These are phyloP conservation scores for Torulaspora quercuum DNA, from an alignment of 805 yeast genomes.

Conservation along the genomic window DNA sequence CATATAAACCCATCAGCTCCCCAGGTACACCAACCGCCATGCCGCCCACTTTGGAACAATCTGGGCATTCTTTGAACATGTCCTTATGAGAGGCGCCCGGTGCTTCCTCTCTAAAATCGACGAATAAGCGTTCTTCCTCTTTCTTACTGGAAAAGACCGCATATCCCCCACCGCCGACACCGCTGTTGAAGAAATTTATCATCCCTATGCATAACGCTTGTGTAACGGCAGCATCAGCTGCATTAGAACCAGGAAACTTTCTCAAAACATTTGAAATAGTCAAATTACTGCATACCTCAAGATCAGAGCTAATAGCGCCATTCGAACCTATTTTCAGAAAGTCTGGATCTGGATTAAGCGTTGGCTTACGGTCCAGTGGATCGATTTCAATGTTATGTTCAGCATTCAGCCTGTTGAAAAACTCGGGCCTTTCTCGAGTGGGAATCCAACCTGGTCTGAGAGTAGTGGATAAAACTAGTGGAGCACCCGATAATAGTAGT, in stretches of 20 bases:
- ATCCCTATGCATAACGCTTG: conserved; percentile 86
- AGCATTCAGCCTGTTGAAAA: conserved; percentile 44
- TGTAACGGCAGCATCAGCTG: conserved; percentile 92
- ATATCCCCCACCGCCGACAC: conserved; percentile 92
- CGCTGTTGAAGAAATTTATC: conserved; percentile 76
- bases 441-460: background rate
- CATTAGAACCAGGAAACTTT: conserved; percentile 53
- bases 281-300: conserved; percentile 36
- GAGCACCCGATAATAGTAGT: background rate
- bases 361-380: conserved; percentile 38
- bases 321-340: conserved; percentile 27
- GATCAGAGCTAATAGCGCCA: conserved; percentile 39
- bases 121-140: conserved; percentile 50
- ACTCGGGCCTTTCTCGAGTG: conserved; percentile 51
- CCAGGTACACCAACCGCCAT: conserved; percentile 91
- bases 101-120: conserved; percentile 89
- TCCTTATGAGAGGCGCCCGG: conserved; percentile 58
- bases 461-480: conserved; percentile 1
- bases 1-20: conserved; percentile 78
- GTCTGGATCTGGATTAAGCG: conserved; percentile 35
- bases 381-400: conserved; percentile 41
- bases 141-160: conserved; percentile 42
- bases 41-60: conserved; percentile 71
- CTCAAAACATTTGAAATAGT: conserved; percentile 29
- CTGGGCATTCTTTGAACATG: conserved; percentile 54